A percentile compares a stretch with the other conserved stretches of the same genome.
These are phyloP conservation scores for Bathelium albidoporum DNA, from an alignment of 495 filamentous ascomycete genomes.

Conservation along the genomic window DNA sequence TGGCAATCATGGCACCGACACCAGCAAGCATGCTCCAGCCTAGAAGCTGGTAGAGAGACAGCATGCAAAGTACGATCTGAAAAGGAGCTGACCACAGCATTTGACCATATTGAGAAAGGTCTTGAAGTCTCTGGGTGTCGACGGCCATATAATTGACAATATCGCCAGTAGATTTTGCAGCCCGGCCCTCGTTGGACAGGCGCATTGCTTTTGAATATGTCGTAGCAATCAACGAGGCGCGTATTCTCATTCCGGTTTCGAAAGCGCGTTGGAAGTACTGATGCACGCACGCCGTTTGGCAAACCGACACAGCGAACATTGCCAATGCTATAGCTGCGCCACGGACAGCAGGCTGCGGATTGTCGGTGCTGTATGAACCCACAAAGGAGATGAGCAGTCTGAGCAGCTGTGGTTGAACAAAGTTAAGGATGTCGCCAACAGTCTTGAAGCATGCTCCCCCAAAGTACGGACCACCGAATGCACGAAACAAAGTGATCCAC, in stretches of 20 bases:
- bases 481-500: conserved; percentile 83
- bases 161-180: conserved; percentile 88
- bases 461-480: conserved; percentile 76
- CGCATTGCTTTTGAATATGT: conserved; percentile 88
- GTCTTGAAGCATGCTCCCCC: conserved; percentile 74
- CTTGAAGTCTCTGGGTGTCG: conserved; percentile 87
- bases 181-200: conserved; percentile 84
- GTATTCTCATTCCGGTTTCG: conserved; percentile 93
- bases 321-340: conserved; percentile 80
- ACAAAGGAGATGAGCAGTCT: conserved; percentile 79
- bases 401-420: conserved; percentile 85
- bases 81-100: conserved; percentile 95
- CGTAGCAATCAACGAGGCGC: conserved; percentile 73
- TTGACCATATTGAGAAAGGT: conserved; percentile 89
- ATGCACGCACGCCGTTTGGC: conserved; percentile 73
- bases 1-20: conserved; percentile 88
- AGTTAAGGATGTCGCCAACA: conserved; percentile 71
- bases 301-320: conserved; percentile 83
- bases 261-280: conserved; percentile 96
- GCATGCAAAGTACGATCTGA: conserved; percentile 91
- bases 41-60: conserved; percentile 87
- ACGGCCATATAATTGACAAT: conserved; percentile 99
- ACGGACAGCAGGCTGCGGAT: conserved; percentile 64
- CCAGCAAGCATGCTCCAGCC: conserved; percentile 95
- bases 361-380: conserved; percentile 55